Percentiles rank a stretch among this genome's conserved stretches.
These are phyloP conservation scores for Teunomyces cretensis DNA, from an alignment of 805 yeast species.

Conservation along the genomic window DNA sequence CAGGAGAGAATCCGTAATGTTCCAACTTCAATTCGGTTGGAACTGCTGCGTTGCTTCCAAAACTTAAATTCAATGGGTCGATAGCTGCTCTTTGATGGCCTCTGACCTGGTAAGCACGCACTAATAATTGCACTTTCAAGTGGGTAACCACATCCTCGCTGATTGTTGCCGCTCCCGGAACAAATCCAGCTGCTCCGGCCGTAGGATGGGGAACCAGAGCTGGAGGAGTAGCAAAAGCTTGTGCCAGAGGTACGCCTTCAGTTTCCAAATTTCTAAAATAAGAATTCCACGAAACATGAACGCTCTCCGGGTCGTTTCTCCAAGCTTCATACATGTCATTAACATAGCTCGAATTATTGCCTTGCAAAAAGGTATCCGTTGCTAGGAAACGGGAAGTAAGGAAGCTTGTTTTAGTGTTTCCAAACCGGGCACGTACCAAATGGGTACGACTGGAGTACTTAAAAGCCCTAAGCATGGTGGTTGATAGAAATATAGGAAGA, in stretches of 20 bases:
- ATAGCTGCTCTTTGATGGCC: conserved; percentile 95
- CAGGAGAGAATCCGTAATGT: conserved; percentile 86
- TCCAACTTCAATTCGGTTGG: conserved; percentile 91
- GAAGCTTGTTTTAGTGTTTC: too few relatives aligned
- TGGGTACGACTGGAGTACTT: conserved; percentile 30
- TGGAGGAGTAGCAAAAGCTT: conserved; percentile 90
- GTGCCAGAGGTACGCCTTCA: conserved; percentile 63
- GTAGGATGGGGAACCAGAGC: conserved; percentile 78
- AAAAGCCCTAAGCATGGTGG: conserved; percentile 46
- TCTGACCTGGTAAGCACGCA: conserved; percentile 97
- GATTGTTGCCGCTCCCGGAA: conserved; percentile 51
- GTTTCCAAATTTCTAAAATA: conserved; percentile 89
- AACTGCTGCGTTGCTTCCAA: conserved; percentile 63
- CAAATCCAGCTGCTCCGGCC: conserved; percentile 62
- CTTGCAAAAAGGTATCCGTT: conserved; percentile 63
- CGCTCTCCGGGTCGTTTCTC: conserved; percentile 85
- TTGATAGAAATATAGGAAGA: conserved; percentile 9
- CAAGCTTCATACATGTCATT: conserved; percentile 98
- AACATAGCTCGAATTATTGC: conserved; percentile 85
- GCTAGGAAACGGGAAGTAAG: conserved; percentile 22
- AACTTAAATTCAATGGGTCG: conserved; percentile 91
- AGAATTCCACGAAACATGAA: conserved; percentile 95
- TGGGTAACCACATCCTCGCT: conserved; percentile 76
- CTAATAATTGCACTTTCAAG: conserved; percentile 91
- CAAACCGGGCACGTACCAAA: conserved; percentile 6